phyloP scores from a whole-genome alignment of 2,329 filamentous ascomycete genomes.

The Cordyceps militaris region DNA sequence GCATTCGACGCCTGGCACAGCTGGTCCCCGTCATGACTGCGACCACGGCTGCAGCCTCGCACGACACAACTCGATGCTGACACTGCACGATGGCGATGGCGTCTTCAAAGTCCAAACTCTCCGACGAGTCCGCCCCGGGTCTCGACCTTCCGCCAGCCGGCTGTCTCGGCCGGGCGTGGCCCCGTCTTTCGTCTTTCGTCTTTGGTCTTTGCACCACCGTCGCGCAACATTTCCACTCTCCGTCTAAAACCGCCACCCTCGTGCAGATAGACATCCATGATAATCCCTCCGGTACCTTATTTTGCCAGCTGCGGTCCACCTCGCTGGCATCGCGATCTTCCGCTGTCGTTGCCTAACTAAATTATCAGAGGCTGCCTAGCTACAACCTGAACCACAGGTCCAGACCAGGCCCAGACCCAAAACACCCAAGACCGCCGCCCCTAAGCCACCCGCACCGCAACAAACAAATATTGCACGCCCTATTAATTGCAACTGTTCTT shows the following conservation, averaged over 20 bases:
- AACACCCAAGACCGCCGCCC: not conserved
- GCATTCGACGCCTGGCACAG: too few relatives aligned
- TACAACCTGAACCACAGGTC: not conserved
- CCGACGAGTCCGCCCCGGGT: not conserved
- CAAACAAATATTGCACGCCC: conserved; percentile 1
- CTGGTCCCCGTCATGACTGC: too few relatives aligned
- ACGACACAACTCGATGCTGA: not conserved
- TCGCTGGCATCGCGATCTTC: conserved; percentile 1
- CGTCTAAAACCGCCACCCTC: not conserved
- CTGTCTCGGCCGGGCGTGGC: not conserved
- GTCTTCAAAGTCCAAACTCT: not conserved
- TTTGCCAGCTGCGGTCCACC: not conserved
- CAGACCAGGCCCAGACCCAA: not conserved
- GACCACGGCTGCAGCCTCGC: too few relatives aligned
- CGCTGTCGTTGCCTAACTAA: not conserved
- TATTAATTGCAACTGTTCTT: not conserved
- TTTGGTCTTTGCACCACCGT: too few relatives aligned
- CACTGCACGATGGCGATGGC: not conserved
- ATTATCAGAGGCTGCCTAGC: not conserved
- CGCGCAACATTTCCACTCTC: not conserved
- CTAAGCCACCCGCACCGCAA: conserved; percentile 6
- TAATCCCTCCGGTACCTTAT: not conserved
- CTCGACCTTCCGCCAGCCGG: not conserved
- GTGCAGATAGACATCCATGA: not conserved
- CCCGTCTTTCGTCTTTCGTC: too few relatives aligned